Base-by-base conservation (phyloP, 352 stramenopile species). In the Pythium aphanidermatum region DNA sequence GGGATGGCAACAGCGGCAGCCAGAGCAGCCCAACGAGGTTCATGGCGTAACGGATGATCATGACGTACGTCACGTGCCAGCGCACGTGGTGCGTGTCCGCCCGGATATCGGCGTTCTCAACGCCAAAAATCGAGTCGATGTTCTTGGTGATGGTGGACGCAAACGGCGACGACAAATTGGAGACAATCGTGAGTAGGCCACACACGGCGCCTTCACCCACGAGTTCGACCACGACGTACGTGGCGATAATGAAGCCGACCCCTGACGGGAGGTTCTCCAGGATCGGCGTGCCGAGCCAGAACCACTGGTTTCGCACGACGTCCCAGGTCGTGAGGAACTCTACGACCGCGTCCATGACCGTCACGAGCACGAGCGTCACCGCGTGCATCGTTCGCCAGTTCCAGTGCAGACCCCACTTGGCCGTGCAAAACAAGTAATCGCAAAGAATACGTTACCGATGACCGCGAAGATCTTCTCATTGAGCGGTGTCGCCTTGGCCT, bases 131-230 rank as follows among this genome's bases (percentile, higher is more conserved):
- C 43, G 47, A 38, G 34, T 57, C 48, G 17, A 61, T 36, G 37
- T 57, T 57, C 43, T 61, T 61, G 30, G 42, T 44, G 13, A 61
- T 39, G 16, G 51, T 46, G 17, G 46, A 42, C 6, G 53, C 53
- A 26, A 61, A 36, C 17, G 54, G 54, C 26, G 36, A 30, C 3
- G 40, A 24, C 9, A 54, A n/a, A n/a, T n/a, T n/a, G n/a, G n/a
- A n/a, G n/a, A n/a, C n/a, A n/a, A n/a, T n/a, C n/a, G n/a, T n/a
- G n/a, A n/a, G n/a, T n/a, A n/a, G n/a, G n/a, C n/a, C n/a, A n/a
- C n/a, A n/a, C n/a, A n/a, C 4, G 36, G 57, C 34, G 5, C 34
- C 23, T 10, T 39, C 11, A 8, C 46, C 58, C 24, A 46, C 20
- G 8, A 57, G n/a, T n/a, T n/a, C n/a, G n/a, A n/a, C n/a, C n/a